phyloP scores from a whole-genome alignment of 2,329 filamentous ascomycete species.

The Gliomastix tumulicola region DNA sequence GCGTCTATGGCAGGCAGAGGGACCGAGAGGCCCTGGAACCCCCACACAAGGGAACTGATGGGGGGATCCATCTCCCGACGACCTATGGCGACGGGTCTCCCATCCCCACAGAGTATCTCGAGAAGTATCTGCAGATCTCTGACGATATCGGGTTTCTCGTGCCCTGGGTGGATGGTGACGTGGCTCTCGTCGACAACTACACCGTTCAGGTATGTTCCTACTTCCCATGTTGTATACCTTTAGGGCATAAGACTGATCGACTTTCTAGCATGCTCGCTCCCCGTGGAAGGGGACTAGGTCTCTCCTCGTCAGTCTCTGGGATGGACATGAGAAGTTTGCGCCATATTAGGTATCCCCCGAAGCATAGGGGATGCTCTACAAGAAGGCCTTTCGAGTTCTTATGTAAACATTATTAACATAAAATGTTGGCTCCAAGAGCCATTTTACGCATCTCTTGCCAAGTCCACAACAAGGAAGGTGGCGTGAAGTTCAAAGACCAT shows the following conservation, averaged over 20 bases:
- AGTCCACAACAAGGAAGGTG: too few species aligned
- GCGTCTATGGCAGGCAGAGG: constrained; percentile 1
- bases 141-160: constrained; percentile 1
- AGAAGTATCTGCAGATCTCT: background rate
- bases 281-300: background rate
- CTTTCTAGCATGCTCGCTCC: background rate
- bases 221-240: background rate
- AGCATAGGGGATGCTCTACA: too few species aligned
- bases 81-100: constrained; percentile 2
- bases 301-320: background rate
- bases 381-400: too few species aligned
- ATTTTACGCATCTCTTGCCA: too few species aligned
- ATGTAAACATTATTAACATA: too few species aligned
- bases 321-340: constrained; percentile 1
- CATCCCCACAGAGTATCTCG: constrained; percentile 1
- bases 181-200: constrained; percentile 1
- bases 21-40: background rate
- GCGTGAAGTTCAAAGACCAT: too few species aligned
- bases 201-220: background rate
- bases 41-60: background rate
- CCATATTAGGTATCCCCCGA: background rate
- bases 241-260: background rate
- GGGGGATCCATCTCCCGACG: constrained; percentile 1
- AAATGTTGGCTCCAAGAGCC: too few species aligned
- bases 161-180: background rate